Evolutionary conservation across 176 grass and related monocot genomes (phyloP).

Genomic region (Avena eriantha): DNA sequence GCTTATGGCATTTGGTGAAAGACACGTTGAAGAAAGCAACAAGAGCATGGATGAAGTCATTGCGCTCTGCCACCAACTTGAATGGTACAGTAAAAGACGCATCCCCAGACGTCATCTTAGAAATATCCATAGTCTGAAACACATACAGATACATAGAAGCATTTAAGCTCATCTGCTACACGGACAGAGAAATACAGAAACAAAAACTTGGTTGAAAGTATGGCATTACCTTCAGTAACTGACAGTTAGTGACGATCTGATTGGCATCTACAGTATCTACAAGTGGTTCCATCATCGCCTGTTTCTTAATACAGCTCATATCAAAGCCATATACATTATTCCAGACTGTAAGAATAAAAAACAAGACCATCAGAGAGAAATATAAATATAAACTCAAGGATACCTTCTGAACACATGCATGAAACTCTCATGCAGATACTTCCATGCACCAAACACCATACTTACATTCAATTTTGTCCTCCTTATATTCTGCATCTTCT

Average conservation of each 20-base stretch:
- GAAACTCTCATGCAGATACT: not conserved
- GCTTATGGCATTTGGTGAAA: slow-evolving; percentile 93
- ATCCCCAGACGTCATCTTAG: slow-evolving; percentile 87
- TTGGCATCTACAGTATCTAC: slow-evolving; percentile 88
- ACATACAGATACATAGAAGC: not conserved
- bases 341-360: slow-evolving; percentile 66
- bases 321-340: slow-evolving; percentile 95
- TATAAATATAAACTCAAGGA: not conserved
- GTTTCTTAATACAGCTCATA: slow-evolving; percentile 99
- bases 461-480: slow-evolving; percentile 97
- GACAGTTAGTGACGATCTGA: slow-evolving; percentile 93
- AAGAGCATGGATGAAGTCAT: slow-evolving; percentile 93
- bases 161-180: slow-evolving; percentile 15
- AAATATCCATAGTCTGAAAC: slow-evolving; percentile 95
- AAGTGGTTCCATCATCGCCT: slow-evolving; percentile 94
- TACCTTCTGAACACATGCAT: not conserved
- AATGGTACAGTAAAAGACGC: slow-evolving; percentile 89
- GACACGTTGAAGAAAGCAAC: slow-evolving; percentile 95
- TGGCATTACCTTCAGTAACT: slow-evolving; percentile 70
- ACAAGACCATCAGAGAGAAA: slow-evolving; percentile 11
- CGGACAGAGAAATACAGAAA: slow-evolving; percentile 7
- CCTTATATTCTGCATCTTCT: slow-evolving; percentile 95
- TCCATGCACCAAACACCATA: slow-evolving; percentile 10
- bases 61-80: slow-evolving; percentile 84
- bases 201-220: not conserved